Evolutionary conservation across 2,329 filamentous ascomycete genomes (phyloP).

Genomic region (Cladophialophora immunda): DNA sequence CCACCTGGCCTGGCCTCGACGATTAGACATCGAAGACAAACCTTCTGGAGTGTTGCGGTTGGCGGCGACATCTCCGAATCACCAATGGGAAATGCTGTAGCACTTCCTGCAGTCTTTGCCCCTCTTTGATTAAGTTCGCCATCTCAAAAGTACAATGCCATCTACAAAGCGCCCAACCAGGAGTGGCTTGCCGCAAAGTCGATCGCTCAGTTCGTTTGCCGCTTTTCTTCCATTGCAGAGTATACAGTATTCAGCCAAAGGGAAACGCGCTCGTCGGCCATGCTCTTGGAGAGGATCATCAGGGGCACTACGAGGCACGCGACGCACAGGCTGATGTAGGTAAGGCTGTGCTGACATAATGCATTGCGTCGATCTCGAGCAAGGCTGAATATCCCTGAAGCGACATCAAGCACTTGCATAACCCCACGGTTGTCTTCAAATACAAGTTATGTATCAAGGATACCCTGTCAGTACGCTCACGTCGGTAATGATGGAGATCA

Average conservation of each 20-base stretch:
- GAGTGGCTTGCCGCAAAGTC: not conserved
- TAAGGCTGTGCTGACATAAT: conserved; percentile 2
- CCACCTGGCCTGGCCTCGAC: not conserved
- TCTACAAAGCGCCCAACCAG: not conserved
- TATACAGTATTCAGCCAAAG: not conserved
- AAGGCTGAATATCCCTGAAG: not conserved
- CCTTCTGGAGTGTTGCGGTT: not conserved
- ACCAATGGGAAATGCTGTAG: not conserved
- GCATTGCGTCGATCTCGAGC: not conserved
- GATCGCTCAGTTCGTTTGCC: not conserved
- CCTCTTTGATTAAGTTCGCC: not conserved
- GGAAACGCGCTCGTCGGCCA: not conserved
- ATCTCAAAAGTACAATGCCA: not conserved
- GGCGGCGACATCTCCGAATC: not conserved
- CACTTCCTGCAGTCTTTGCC: not conserved
- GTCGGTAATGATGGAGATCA: not conserved
- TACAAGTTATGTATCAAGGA: not conserved
- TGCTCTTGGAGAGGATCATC: not conserved
- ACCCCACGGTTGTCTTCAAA: not conserved
- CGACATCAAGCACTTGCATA: conserved; percentile 2
- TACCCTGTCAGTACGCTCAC: not conserved
- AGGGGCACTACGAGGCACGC: too few species aligned
- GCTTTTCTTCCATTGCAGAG: not conserved
- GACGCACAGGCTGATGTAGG: not conserved
- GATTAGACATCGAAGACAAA: not conserved